Percentiles rank a stretch among this genome's conserved stretches.
Conservation (phyloP, 1,139 yeast genomes). For the Candida sp. region DNA sequence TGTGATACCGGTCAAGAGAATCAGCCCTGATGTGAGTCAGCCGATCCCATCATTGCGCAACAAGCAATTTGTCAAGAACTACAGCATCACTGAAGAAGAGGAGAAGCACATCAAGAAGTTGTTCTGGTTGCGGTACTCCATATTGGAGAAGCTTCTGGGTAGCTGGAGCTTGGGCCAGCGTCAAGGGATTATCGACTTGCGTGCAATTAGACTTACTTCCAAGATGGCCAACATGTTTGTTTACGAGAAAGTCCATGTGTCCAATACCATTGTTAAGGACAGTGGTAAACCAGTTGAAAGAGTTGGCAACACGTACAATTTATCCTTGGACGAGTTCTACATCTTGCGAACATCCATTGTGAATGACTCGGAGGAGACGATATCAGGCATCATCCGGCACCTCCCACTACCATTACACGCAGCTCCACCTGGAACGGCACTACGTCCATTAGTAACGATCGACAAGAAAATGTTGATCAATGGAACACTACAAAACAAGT, state of each 20-base stretch:
- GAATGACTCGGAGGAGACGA: slow-evolving; percentile 42
- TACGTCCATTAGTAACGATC: slow-evolving; percentile 28
- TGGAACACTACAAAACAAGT: slow-evolving; percentile 65
- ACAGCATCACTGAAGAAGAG: slow-evolving; percentile 56
- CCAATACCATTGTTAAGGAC: slow-evolving; percentile 26
- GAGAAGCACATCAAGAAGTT: slow-evolving; percentile 58
- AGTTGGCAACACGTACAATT: slow-evolving; percentile 23
- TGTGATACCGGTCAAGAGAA: slow-evolving; percentile 69
- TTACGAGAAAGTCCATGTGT: slow-evolving; percentile 50
- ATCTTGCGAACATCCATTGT: slow-evolving; percentile 47
- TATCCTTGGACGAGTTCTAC: slow-evolving; percentile 53
- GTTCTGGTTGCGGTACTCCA: slow-evolving; percentile 81
- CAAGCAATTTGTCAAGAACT: slow-evolving; percentile 74
- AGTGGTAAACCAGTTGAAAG: slow-evolving; percentile 13
- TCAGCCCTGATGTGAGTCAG: slow-evolving; percentile 47
- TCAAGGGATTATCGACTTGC: slow-evolving; percentile 64
- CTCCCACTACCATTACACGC: slow-evolving; percentile 51
- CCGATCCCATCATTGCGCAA: slow-evolving; percentile 79
- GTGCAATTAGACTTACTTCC: slow-evolving; percentile 65
- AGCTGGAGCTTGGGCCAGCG: slow-evolving; percentile 57
- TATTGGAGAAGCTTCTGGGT: slow-evolving; percentile 65
- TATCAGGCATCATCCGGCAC: slow-evolving; percentile 69
- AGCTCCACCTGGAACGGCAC: slow-evolving; percentile 13
- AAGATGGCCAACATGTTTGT: slow-evolving; percentile 53
- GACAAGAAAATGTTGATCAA: slow-evolving; percentile 62